Conservation (phyloP, 148 eudicot genomes). For the Oxyria digyna region DNA sequence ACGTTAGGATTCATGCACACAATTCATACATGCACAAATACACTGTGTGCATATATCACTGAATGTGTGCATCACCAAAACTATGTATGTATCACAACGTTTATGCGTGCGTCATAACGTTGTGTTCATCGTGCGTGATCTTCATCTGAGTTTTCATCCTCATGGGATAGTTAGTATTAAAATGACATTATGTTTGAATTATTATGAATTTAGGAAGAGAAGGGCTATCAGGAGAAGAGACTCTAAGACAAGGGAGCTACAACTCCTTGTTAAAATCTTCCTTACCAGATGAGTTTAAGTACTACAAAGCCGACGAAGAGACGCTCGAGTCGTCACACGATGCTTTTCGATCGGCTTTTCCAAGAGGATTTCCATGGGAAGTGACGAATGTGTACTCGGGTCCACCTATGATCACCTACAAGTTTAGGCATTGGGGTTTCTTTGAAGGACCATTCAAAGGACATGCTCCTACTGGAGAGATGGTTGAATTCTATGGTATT, state of each 20-base stretch:
- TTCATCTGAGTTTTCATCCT: too few species aligned
- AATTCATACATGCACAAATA: too few species aligned
- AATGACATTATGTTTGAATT: not conserved
- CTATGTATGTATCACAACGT: too few species aligned
- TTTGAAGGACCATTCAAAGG: conserved; percentile 81
- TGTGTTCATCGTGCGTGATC: too few species aligned
- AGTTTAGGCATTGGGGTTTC: conserved; percentile 91
- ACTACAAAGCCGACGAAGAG: conserved; percentile 71
- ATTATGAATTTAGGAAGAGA: conserved; percentile 38
- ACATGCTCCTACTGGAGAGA: conserved; percentile 65
- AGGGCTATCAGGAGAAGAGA: conserved; percentile 69
- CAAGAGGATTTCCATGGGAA: conserved; percentile 90
- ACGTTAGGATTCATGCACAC: too few species aligned
- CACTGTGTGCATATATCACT: too few species aligned
- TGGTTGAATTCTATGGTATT: conserved; percentile 72
- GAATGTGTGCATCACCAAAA: too few species aligned
- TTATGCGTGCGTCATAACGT: too few species aligned
- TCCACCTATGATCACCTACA: conserved; percentile 62
- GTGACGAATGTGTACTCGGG: conserved; percentile 61
- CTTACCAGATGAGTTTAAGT: conserved; percentile 47
- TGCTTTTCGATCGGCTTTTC: conserved; percentile 52
- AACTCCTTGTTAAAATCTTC: conserved; percentile 58
- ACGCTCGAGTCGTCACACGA: conserved; percentile 79
- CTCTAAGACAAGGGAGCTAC: conserved; percentile 54
- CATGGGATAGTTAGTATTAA: too few species aligned